A percentile compares a stretch with the other conserved stretches of the same genome.
phyloP scores from a whole-genome alignment of 2,329 filamentous ascomycete genomes.

The Acrocalymma vagum region DNA sequence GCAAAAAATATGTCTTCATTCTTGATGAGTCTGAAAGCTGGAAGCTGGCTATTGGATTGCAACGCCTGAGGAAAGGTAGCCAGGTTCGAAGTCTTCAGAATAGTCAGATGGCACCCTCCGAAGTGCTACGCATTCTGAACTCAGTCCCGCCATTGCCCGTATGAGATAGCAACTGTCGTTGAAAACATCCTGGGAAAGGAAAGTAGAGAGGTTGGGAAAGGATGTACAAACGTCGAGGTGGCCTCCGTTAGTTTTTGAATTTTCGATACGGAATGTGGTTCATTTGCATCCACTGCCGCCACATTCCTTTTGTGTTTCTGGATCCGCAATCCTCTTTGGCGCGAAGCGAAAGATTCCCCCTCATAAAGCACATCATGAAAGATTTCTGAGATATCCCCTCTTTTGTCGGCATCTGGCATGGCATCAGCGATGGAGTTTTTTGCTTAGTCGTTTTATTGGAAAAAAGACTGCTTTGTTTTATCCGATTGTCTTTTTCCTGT shows the following conservation, averaged over 20 bases:
- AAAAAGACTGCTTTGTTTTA: slow-evolving; percentile 1
- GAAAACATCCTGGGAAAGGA: no score
- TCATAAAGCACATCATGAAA: neutral
- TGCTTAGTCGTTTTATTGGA: slow-evolving; percentile 4
- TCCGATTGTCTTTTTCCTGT: neutral
- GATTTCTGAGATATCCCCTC: slow-evolving; percentile 17
- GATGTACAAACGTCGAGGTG: no score
- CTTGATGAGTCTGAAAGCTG: slow-evolving; percentile 67
- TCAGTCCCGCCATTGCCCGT: slow-evolving; percentile 29
- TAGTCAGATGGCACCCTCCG: slow-evolving; percentile 58
- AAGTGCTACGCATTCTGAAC: slow-evolving; percentile 50
- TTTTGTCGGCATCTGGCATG: slow-evolving; percentile 3
- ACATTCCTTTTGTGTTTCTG: no score
- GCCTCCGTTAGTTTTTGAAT: neutral
- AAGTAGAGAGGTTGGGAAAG: no score
- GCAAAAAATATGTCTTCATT: slow-evolving; percentile 69
- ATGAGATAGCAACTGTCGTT: no score
- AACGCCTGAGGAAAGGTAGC: slow-evolving; percentile 63
- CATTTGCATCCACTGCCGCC: neutral
- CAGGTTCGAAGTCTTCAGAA: slow-evolving; percentile 64
- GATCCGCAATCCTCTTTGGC: no score
- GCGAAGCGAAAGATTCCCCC: slow-evolving; percentile 7
- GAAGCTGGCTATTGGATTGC: slow-evolving; percentile 68
- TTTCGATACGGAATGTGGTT: slow-evolving; percentile 1
- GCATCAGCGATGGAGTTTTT: slow-evolving; percentile 39